A percentile compares a stretch with the other conserved stretches of the same genome.
Conservation (phyloP, 257 asterid genomes). For the Buddleja alternifolia region DNA sequence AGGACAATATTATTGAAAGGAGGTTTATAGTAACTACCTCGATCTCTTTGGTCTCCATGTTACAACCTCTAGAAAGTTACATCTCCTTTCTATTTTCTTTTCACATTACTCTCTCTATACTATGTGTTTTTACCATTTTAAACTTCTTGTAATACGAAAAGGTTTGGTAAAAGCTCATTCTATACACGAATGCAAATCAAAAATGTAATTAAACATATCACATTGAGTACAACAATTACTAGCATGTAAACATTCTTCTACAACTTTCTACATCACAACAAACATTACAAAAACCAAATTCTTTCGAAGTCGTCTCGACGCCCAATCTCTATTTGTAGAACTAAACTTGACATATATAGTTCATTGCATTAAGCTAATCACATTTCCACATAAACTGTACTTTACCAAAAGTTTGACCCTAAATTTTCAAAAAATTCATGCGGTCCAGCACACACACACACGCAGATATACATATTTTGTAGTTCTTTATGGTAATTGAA, state of each 20-base stretch:
- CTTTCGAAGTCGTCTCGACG: no score
- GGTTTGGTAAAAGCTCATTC: neutral
- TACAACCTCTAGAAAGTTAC: neutral
- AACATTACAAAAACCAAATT: neutral
- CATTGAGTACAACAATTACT: neutral
- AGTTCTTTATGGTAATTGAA: no score
- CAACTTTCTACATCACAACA: neutral
- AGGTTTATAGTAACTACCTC: neutral
- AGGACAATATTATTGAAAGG: neutral
- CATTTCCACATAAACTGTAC: neutral
- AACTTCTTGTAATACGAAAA: neutral
- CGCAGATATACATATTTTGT: neutral
- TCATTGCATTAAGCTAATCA: neutral
- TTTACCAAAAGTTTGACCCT: slow-evolving; percentile 19
- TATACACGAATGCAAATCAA: neutral
- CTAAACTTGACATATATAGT: neutral
- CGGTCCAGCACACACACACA: neutral
- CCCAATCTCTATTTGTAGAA: neutral
- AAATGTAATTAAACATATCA: neutral
- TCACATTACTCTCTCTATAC: neutral
- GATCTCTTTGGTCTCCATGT: neutral
- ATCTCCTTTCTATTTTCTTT: neutral
- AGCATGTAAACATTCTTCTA: slow-evolving; percentile 5
- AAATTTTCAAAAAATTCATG: neutral
- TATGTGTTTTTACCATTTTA: neutral